These are phyloP conservation scores for Colletotrichum tamarilloi DNA, from an alignment of 2,329 filamentous ascomycete genomes.

Conservation along the genomic window DNA sequence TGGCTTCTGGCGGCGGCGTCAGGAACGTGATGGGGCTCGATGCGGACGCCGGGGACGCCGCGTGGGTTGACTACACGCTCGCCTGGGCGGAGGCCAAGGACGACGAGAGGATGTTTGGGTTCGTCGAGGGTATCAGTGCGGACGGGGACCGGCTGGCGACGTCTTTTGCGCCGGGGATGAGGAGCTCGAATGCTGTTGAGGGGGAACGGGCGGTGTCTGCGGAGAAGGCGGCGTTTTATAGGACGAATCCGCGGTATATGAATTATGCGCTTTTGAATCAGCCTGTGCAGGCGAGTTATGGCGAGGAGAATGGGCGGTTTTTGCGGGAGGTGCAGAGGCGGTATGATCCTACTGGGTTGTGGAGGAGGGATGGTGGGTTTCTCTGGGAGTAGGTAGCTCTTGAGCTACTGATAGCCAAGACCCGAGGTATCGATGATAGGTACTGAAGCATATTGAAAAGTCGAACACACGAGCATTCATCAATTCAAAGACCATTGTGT, in stretches of 20 bases:
- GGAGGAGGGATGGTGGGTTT: not conserved
- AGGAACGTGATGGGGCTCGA: not conserved
- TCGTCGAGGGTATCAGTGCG: not conserved
- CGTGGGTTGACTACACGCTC: not conserved
- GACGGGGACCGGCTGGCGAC: not conserved
- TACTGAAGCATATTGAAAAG: too few species aligned
- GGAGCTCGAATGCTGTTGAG: not conserved
- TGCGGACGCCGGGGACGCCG: not conserved
- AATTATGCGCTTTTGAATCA: not conserved
- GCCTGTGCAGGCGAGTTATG: not conserved
- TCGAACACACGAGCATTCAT: too few species aligned
- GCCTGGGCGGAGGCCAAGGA: not conserved
- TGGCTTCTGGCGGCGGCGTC: not conserved
- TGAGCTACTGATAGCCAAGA: too few species aligned
- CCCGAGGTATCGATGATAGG: too few species aligned
- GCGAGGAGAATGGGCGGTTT: not conserved
- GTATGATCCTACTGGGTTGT: not conserved
- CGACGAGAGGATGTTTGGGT: not conserved
- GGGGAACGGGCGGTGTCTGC: not conserved
- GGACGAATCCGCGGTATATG: not conserved
- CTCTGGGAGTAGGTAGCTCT: not conserved
- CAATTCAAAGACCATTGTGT: too few species aligned
- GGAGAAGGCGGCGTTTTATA: not conserved
- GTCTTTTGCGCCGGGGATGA: not conserved
- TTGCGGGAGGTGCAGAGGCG: not conserved